Base-by-base conservation (phyloP, 768 basidiomycete species). In the Lyophyllum semitale region DNA sequence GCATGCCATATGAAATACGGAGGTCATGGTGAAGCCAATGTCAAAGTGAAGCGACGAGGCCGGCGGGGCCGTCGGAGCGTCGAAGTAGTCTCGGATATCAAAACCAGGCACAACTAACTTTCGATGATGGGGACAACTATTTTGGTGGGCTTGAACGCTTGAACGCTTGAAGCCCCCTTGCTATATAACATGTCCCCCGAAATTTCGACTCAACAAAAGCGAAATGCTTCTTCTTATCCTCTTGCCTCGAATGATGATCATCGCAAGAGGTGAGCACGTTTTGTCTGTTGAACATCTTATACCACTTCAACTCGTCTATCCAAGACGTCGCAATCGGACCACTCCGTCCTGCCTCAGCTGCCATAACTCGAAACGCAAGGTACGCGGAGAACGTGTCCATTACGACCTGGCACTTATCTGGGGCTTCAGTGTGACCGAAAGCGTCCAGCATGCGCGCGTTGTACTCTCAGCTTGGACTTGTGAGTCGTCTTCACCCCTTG, bases 281-380 rank as follows among this genome's bases (percentile, higher is more conserved):
- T 41, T 22, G 5, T 2, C 7, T 32, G 0, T 13, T 43, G 29
- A 27, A 35, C n/a, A n/a, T n/a, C n/a, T n/a, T n/a, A n/a, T n/a
- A n/a, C n/a, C n/a, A n/a, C n/a, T n/a, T n/a, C n/a, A n/a, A n/a
- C n/a, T n/a, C 58, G 43, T 48, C 29, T 27, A 22, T 37, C 32
- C 5, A 57, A 80, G 79, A 44, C 81, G 85, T 59, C 84, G 87
- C 43, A 88, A 88, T 65, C 81, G 87, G 49, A 87, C 85, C 4
- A 88, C 86, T 2, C 85, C 87, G 59, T 88, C 86, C 56, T 89
- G 87, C 62, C 71, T 88, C 26, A 88, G 87, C 59, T 89, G 87
- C 60, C 87, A 88, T 59, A 82, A 84, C 25, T 87, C 87, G 6
- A 88, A 89, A 62, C 77, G 87, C 48, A 88, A 87, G 87, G 87